A percentile compares a stretch with the other conserved stretches of the same genome.
These are phyloP conservation scores for Metschnikowia anglica DNA, from an alignment of 805 yeast species.

Conservation along the genomic window DNA sequence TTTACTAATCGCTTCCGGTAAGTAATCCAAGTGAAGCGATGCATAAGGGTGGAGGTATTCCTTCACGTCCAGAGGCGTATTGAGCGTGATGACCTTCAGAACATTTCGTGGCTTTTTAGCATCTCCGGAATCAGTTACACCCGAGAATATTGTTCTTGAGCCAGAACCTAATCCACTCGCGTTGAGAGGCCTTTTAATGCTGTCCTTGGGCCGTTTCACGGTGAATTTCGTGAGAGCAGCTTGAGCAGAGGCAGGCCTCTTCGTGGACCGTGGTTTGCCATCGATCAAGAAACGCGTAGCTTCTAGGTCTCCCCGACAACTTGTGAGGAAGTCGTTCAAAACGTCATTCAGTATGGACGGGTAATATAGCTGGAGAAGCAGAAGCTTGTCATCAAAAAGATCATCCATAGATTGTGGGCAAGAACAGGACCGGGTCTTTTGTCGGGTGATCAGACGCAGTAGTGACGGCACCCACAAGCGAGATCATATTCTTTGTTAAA, in stretches of 20 bases:
- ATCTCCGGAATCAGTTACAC: background rate
- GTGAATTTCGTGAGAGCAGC: conserved; percentile 10
- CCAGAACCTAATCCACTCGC: too few species aligned
- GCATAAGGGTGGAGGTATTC: conserved; percentile 47
- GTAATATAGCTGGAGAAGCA: conserved; percentile 33
- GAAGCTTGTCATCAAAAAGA: conserved; percentile 32
- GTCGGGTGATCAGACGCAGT: background rate
- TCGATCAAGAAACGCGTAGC: conserved; percentile 41
- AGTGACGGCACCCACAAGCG: too few species aligned
- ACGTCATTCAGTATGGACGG: conserved; percentile 44
- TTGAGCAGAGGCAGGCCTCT: conserved; percentile 17
- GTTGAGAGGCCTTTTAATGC: background rate
- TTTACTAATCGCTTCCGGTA: conserved; percentile 52
- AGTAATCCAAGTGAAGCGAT: conserved; percentile 48
- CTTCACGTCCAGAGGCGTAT: conserved; percentile 53
- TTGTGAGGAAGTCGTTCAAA: conserved; percentile 50
- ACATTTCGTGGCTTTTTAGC: conserved; percentile 11
- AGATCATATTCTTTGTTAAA: too few species aligned
- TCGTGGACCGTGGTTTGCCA: conserved; percentile 25
- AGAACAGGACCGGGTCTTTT: background rate
- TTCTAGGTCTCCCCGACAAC: conserved; percentile 54
- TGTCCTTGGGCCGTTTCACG: background rate
- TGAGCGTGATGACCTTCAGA: conserved; percentile 37
- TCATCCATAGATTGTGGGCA: conserved; percentile 12
- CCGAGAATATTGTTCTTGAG: too few species aligned